Base-by-base conservation (phyloP, 2,329 filamentous ascomycete genomes). In the Aspergillus amoenus region DNA sequence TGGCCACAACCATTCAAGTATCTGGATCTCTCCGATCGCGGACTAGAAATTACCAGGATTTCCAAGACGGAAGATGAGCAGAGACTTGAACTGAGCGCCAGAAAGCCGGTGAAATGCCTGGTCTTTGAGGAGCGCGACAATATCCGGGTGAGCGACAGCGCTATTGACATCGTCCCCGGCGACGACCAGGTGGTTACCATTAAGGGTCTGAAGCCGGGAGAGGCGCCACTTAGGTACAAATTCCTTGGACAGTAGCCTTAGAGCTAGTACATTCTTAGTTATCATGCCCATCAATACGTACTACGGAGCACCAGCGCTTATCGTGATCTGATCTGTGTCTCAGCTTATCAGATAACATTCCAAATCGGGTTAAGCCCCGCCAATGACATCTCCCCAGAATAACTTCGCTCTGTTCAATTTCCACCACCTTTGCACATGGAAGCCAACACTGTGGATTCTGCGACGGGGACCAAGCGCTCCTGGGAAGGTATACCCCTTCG, bases 1-100 rank as follows among this genome's bases (percentile, higher is more conserved):
- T 86, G 83, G 83, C 83, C 83, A 4, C 82, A 85, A 66, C 83
- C 83, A 43, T 78, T 85, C 63, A 85, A 84, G 70, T 84, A 85
- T 64, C 78, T 85, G 13, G 76, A 81, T 57, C 78, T 85, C 58
- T 75, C 76, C 3, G 73, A 81, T 32, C 77, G 82, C 37, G 79
- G 79, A 17, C 73, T 85, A 1, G 68, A 80, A 53, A 75, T 82
- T 9, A 66, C 63, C 24, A 66, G 71, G 22, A 74, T 74, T n/a
- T 68, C 72, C 41, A 74, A 71, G 43, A 56, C 59, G 3, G 50
- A 55, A 22, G 50, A 61, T 13, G 54, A 63, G 45, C 61, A 64
- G 55, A 62, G 52, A 1, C 76, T 83, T 37, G 64, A 71, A 30
- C 74, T 85, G 61, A 79, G 67, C 61, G 77, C 79, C 5, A 65